Percentiles rank a stretch among this genome's conserved stretches.
Conservation (phyloP, 176 grass and related monocot species). For the barley (Hordeum vulgare) region DNA sequence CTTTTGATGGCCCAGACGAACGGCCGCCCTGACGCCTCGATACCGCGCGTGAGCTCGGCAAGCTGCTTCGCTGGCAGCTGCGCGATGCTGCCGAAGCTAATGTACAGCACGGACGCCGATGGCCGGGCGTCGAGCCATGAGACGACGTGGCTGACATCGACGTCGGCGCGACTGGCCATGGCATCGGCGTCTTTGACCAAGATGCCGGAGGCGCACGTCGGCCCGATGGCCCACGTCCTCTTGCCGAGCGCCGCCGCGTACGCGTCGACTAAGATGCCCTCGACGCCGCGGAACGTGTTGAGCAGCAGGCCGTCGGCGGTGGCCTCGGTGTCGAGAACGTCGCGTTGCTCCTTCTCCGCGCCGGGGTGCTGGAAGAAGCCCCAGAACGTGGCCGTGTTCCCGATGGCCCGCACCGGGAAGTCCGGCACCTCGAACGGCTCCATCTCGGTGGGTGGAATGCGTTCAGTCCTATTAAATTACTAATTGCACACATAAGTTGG, state of each 20-base stretch:
- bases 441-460: too few species aligned
- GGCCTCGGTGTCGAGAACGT: conserved; percentile 12
- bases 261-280: conserved; percentile 11
- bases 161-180: background rate
- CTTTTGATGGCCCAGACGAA: conserved; percentile 52
- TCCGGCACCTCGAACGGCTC: conserved; percentile 27
- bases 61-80: conserved; percentile 18
- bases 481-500: too few species aligned
- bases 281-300: conserved; percentile 30
- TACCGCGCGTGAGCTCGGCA: conserved; percentile 19
- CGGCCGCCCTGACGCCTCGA: conserved; percentile 31
- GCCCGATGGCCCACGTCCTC: conserved; percentile 30
- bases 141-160: background rate
- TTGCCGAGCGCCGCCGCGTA: conserved; percentile 23
- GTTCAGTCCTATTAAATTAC: too few species aligned
- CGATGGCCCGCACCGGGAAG: conserved; percentile 6
- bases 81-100: conserved; percentile 42
- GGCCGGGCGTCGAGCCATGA: conserved; percentile 34
- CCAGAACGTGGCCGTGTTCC: conserved; percentile 11
- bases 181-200: background rate
- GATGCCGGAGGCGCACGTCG: background rate
- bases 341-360: background rate
- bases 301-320: conserved; percentile 27
- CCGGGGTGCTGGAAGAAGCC: conserved; percentile 13
- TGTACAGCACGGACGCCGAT: conserved; percentile 33